Base-by-base conservation (phyloP, 768 basidiomycete genomes). In the Hygrocybe punicea region DNA sequence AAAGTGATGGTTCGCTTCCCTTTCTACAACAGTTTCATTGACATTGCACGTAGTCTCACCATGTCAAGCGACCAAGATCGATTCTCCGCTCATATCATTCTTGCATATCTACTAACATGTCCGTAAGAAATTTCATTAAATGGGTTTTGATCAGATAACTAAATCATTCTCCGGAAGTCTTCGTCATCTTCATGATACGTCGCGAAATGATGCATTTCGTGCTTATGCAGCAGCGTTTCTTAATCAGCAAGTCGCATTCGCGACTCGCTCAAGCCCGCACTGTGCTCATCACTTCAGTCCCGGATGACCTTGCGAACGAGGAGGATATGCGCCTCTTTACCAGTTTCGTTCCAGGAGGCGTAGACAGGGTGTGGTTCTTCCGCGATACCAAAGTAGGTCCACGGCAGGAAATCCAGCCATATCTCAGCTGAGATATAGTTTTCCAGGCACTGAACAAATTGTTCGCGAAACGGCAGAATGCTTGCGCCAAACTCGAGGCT, bases 331-430 rank as follows among this genome's bases (percentile, higher is more conserved):
- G 74, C 19, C 78, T 77, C 37, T 81, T 85, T 60, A 81, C 82
- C 33, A 81, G 79, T 58, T 84, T 84, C 61, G 78, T 88, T 2
- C 87, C 87, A 2, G 87, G 87, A 13, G 87, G 87, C 0, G 78
- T 87, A 17, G 80, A 84, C 62, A 75, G 79, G 47, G 79, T 89
- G 36, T 91, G 87, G 87, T 69, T 89, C 45, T 83, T 84, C 60
- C 75, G 84, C 56, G 84, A 78, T 59, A 80, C 78, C 4, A 76
- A 59, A 54, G 58, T 56, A 24, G n/a, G 24, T 23, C 16, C 34
- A 16, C 11, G 21, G 40, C 14, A 36, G 16, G 35, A 14, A 35
- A n/a, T 37, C 5, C 10, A 13, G 21, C 17, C 14, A 24, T n/a
- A 19, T 25, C n/a, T 11, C 14, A 7, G 17, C 10, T 23, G 16